A percentile compares a stretch with the other conserved stretches of the same genome.
Evolutionary conservation across 768 basidiomycete genomes (phyloP).

Genomic region (Xerocomus spinulosus): DNA sequence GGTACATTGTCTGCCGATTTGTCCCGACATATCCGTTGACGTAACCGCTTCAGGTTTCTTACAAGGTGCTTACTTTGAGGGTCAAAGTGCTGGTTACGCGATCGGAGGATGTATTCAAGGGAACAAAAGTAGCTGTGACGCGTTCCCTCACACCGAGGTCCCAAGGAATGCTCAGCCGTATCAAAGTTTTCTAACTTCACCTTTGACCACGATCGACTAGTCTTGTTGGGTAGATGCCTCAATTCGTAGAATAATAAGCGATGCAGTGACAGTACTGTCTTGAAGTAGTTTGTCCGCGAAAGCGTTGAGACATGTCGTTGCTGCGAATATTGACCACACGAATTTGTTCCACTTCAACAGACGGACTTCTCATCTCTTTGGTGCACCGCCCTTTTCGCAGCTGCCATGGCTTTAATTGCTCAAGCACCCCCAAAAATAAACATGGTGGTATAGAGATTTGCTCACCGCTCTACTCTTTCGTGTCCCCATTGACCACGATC

Average conservation of each 20-base stretch:
- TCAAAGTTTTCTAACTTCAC: slow-evolving; percentile 13
- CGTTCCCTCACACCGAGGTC: slow-evolving; percentile 22
- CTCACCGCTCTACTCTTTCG: slow-evolving; percentile 16
- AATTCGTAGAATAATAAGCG: too few relatives aligned
- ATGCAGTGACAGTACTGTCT: too few relatives aligned
- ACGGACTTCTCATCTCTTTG: too few relatives aligned
- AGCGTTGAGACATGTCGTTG: too few relatives aligned
- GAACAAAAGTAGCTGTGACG: slow-evolving; percentile 18
- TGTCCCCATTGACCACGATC: slow-evolving; percentile 8
- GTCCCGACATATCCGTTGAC: neutral
- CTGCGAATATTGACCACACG: too few relatives aligned
- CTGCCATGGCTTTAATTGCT: too few relatives aligned
- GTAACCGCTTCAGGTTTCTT: slow-evolving; percentile 40
- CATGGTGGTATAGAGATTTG: too few relatives aligned
- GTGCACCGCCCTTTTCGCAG: too few relatives aligned
- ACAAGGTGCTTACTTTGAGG: slow-evolving; percentile 58
- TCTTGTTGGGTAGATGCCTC: too few relatives aligned
- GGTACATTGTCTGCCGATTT: slow-evolving; percentile 37
- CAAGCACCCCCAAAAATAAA: too few relatives aligned
- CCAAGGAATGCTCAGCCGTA: slow-evolving; percentile 35
- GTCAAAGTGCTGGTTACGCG: slow-evolving; percentile 35
- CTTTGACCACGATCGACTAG: neutral
- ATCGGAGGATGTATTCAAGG: slow-evolving; percentile 41
- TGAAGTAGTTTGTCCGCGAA: too few relatives aligned
- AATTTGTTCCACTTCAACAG: too few relatives aligned